These are phyloP conservation scores for Lentinula sp. DNA, from an alignment of 768 basidiomycete genomes.

Conservation along the genomic window DNA sequence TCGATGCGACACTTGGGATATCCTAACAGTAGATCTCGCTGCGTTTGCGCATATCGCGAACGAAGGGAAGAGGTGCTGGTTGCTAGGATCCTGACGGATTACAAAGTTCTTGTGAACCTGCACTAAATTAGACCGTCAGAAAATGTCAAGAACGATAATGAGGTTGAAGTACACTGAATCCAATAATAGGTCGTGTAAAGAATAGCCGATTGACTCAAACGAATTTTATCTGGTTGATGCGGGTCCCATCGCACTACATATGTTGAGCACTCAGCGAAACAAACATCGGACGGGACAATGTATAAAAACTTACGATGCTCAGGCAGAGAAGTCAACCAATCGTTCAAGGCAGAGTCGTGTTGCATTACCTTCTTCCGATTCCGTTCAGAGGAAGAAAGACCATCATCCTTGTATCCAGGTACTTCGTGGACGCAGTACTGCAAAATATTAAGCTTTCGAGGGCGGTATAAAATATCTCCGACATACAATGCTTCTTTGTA, in stretches of 20 bases:
- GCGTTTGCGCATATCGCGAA: neutral
- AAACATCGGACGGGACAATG: neutral
- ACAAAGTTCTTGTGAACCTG: neutral
- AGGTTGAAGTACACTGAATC: neutral
- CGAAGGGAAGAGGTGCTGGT: neutral
- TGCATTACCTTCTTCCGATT: neutral
- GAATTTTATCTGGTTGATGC: neutral
- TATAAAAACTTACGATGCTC: neutral
- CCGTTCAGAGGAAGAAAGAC: neutral
- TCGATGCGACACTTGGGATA: neutral
- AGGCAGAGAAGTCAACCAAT: neutral
- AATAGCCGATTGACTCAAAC: neutral
- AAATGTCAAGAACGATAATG: too few relatives aligned
- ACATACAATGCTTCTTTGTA: neutral
- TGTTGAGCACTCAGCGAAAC: neutral
- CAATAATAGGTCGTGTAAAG: neutral
- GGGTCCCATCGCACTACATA: neutral
- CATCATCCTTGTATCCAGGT: neutral
- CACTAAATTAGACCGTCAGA: neutral
- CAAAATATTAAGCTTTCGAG: neutral
- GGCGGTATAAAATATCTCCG: neutral
- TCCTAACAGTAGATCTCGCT: neutral
- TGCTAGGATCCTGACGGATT: neutral
- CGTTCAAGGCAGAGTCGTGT: neutral
- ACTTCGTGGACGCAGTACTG: neutral